These are phyloP conservation scores for Entomortierella parvispora DNA, from an alignment of 192 early-diverging fungal species.

Conservation along the genomic window DNA sequence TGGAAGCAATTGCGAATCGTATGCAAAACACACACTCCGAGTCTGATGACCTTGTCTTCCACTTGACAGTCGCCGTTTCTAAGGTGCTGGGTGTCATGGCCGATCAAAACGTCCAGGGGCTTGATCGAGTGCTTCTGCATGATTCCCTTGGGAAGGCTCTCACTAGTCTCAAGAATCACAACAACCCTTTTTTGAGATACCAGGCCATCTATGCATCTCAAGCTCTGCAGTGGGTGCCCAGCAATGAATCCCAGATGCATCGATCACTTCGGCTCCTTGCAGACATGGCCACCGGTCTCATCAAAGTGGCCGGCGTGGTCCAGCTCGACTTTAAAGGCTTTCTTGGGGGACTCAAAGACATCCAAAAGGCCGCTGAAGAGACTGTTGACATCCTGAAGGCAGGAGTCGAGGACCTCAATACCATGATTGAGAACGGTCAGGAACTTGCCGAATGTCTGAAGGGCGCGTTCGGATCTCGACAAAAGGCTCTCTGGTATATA, in stretches of 20 bases:
- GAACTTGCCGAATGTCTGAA: neutral
- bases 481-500: conserved; percentile 3
- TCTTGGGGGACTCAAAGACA: conserved; percentile 1
- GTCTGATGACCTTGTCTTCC: neutral
- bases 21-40: neutral
- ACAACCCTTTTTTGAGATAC: neutral
- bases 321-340: conserved; percentile 8
- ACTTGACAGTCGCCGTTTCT: neutral
- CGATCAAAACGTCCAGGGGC: neutral
- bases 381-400: neutral
- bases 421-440: neutral
- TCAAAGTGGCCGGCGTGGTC: neutral
- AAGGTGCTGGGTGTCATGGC: conserved; percentile 5
- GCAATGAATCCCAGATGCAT: neutral
- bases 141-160: neutral
- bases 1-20: neutral
- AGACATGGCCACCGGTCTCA: neutral
- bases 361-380: neutral
- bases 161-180: neutral
- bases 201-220: neutral
- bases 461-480: neutral
- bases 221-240: neutral
- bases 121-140: neutral
- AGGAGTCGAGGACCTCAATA: neutral
- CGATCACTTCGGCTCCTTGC: neutral